Evolutionary conservation across 225 moss, liverwort and hornwort species (phyloP).

Genomic region (Climacium dendroides): DNA sequence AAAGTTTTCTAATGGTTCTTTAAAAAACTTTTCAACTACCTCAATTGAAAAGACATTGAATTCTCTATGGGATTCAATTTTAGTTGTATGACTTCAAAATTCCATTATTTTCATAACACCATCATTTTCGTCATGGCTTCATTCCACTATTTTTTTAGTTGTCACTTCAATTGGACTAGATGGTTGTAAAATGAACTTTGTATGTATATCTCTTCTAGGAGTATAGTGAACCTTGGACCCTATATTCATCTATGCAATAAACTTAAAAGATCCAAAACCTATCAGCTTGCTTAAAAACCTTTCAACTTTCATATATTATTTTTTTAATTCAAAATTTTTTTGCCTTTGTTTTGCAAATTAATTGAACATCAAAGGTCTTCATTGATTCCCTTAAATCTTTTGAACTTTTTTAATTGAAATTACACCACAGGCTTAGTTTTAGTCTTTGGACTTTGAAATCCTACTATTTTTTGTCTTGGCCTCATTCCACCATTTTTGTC

Average conservation of each 20-base stretch:
- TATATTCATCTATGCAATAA: background rate
- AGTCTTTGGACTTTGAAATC: no score
- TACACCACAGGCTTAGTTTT: background rate
- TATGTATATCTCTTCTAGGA: no score
- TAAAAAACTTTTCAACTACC: background rate
- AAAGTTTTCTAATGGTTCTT: background rate
- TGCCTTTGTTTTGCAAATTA: background rate
- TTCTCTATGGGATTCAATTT: background rate
- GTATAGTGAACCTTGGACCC: background rate
- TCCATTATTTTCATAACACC: background rate
- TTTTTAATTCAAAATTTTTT: no score
- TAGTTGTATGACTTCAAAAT: background rate
- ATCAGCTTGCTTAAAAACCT: background rate
- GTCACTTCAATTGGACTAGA: background rate
- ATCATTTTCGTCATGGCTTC: no score
- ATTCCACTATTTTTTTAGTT: background rate
- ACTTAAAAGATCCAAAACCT: background rate
- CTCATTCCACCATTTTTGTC: background rate
- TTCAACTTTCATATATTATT: background rate
- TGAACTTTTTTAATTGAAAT: background rate
- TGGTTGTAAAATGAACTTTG: no score
- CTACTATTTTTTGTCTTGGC: background rate
- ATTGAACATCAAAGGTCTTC: background rate
- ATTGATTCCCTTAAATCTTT: background rate
- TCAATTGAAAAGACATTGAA: background rate